These are phyloP conservation scores for Crithidia brevicula DNA, from an alignment of 208 protist genomes.

Conservation along the genomic window DNA sequence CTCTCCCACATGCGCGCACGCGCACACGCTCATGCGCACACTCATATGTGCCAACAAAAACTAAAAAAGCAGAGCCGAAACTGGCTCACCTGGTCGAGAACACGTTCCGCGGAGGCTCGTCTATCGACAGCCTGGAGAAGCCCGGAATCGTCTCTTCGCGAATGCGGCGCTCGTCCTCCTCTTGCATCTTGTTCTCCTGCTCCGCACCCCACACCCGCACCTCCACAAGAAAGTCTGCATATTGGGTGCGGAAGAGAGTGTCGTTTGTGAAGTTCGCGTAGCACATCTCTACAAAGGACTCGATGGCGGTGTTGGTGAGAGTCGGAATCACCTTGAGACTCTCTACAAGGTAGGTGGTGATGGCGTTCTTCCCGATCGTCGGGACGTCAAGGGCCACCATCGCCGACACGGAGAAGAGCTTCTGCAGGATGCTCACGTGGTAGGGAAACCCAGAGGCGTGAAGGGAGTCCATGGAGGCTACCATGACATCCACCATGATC, in stretches of 20 bases:
- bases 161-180: slow-evolving; percentile 60
- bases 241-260: slow-evolving; percentile 45
- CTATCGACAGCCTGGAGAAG: slow-evolving; percentile 36
- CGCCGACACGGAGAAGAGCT: slow-evolving; percentile 72
- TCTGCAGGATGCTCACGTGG: slow-evolving; percentile 76
- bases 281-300: slow-evolving; percentile 53
- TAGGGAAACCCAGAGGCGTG: slow-evolving; percentile 80
- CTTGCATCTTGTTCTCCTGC: slow-evolving; percentile 79
- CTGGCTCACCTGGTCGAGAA: slow-evolving; percentile 20
- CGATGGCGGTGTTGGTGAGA: slow-evolving; percentile 52
- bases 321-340: slow-evolving; percentile 72
- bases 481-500: slow-evolving; percentile 86
- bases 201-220: slow-evolving; percentile 87
- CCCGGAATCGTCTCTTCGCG: slow-evolving; percentile 63
- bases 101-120: slow-evolving; percentile 14
- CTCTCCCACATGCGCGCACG: too few relatives aligned
- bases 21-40: too few relatives aligned
- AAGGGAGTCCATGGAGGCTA: slow-evolving; percentile 80
- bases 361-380: slow-evolving; percentile 56
- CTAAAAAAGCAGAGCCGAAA: too few relatives aligned
- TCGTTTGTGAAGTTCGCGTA: slow-evolving; percentile 51
- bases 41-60: too few relatives aligned
- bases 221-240: slow-evolving; percentile 89
- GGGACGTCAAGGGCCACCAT: slow-evolving; percentile 57
- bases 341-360: slow-evolving; percentile 59